Evolutionary conservation across 305 asterid genomes (phyloP), one percentile per base, ranked within the genome.

Genomic region (Fraxinus floribunda): DNA sequence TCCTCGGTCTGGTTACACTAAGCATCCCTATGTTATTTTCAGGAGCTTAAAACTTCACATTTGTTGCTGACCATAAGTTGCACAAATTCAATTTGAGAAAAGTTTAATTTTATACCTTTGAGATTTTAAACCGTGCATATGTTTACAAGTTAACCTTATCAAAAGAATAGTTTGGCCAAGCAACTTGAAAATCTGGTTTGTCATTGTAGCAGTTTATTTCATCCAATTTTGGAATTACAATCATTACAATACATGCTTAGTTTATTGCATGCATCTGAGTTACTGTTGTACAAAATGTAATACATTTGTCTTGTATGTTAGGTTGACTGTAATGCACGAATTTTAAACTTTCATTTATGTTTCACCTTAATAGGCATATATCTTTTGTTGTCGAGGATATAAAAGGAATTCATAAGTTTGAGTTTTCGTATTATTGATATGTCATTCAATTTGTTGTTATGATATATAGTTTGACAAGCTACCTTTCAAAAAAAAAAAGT

Each of bases 401-500:
- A 24, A 20, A 30, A 62, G 34, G 71, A 22, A 7, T 62, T 24
- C 71, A 22, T 2, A 62, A 22, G 70, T 55, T 78, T 44, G 62
- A 26, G 60, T 34, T 20, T 77, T 82, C 73, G 74, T 72, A 26
- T 46, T 57, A 55, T 8, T 55, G 78, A 29, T 78, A 22, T 38
- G 36, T 38, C n/a, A 52, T 79, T 78, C 55, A 62, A 44, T 34
- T 57, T 68, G 39, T 76, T 80, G 44, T 3, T 46, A 57, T 60
- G 79, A 29, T 83, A 52, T 80, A 79, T 60, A 79, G 78, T 46
- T 86, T 86, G 76, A 81, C 81, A 39, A 78, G 5, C 76, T 35
- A 26, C 79, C 35, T 32, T 32, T 32, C 35, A 32, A 32, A 32
- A 32, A 32, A 32, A 32, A 32, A 32, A 32, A 79, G 78, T 46